phyloP scores from a whole-genome alignment of 768 basidiomycete genomes.

The Tulasnella sp. region DNA sequence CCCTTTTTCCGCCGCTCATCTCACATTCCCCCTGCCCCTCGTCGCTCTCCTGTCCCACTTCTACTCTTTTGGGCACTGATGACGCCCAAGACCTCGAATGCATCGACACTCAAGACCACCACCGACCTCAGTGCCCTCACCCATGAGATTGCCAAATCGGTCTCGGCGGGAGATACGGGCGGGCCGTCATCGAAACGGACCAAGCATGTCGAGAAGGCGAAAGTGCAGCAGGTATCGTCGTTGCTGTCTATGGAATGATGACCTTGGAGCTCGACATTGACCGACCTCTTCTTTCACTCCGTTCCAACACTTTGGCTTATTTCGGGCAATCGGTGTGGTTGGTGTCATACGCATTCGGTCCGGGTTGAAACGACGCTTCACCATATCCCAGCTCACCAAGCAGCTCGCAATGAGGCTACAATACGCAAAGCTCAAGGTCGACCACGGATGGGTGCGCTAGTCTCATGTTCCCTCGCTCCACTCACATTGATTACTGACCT shows the following conservation, averaged over 20 bases:
- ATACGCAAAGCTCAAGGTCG: constrained; percentile 74
- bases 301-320: background rate
- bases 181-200: constrained; percentile 8
- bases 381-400: constrained; percentile 54
- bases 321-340: background rate
- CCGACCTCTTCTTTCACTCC: background rate
- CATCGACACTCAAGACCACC: background rate
- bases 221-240: constrained; percentile 25
- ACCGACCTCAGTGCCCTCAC: constrained; percentile 15
- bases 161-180: constrained; percentile 2
- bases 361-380: background rate
- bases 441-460: constrained; percentile 69
- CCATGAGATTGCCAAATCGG: constrained; percentile 21
- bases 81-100: constrained; percentile 10
- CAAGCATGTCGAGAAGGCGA: constrained; percentile 29
- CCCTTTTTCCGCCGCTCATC: constrained; percentile 13
- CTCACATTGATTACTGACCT: background rate
- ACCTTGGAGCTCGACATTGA: background rate
- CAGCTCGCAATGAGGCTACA: constrained; percentile 71
- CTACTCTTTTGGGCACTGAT: background rate
- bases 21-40: constrained; percentile 9
- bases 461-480: constrained; percentile 1
- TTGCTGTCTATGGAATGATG: background rate
- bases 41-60: background rate
- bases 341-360: background rate